These are phyloP conservation scores for Mesembryanthemum crystallinum DNA, from an alignment of 148 eudicot species.

Conservation along the genomic window DNA sequence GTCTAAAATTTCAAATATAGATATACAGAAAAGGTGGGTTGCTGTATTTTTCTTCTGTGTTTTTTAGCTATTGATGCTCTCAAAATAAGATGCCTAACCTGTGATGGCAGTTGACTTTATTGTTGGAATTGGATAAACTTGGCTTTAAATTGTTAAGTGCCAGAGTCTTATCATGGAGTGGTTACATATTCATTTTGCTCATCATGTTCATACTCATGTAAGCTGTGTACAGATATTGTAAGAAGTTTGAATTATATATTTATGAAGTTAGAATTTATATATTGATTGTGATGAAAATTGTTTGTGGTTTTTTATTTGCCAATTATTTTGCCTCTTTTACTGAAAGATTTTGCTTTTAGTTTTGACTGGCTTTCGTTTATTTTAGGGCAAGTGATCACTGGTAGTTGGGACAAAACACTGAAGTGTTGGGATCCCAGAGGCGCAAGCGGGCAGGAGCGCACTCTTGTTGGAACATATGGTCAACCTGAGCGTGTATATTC, in stretches of 20 bases:
- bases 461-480: conserved; percentile 80
- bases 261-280: too few species aligned
- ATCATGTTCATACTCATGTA: background rate
- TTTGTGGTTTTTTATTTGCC: background rate
- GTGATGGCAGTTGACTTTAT: background rate
- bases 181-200: background rate
- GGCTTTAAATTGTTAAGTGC: background rate
- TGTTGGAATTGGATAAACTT: background rate
- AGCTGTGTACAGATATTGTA: background rate
- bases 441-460: conserved; percentile 80
- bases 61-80: background rate
- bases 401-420: conserved; percentile 96
- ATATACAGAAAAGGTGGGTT: background rate
- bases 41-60: background rate
- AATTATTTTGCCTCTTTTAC: background rate
- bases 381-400: conserved; percentile 89
- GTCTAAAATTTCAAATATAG: background rate
- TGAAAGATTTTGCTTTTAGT: conserved; percentile 2
- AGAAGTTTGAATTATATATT: background rate
- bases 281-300: background rate
- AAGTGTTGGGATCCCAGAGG: conserved; percentile 99
- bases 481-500: conserved; percentile 99
- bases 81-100: background rate
- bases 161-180: background rate
- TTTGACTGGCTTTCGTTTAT: conserved; percentile 9